Base-by-base conservation (phyloP, 2,329 filamentous ascomycete genomes). In the Talaromyces sp. region DNA sequence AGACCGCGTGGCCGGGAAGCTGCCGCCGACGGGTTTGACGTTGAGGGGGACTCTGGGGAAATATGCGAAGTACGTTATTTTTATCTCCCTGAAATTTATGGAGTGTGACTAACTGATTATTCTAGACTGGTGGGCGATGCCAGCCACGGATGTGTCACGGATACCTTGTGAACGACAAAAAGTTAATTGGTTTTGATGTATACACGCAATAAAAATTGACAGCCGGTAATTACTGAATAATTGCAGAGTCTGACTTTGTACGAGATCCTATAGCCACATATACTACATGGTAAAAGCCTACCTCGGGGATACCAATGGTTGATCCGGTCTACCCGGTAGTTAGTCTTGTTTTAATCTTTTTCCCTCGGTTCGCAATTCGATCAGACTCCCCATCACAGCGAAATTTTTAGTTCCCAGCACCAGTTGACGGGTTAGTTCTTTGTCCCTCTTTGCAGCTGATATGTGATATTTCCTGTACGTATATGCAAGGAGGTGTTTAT, bases 1-100 rank as follows among this genome's bases (percentile, higher is more conserved):
- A 26, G 73, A 71, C 61, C 73, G 73, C 67, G 70, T 65, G 26
- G 72, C 69, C 17, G 76, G 76, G 24, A 65, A 71, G 61, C 66
- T 77, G 27, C 75, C 75, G 32, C 69, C 82, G 29, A 89, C 88
- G 2, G 73, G 81, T 63, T 76, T 82, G 60, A 82, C 84, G 60
- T 79, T 78, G 68, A 82, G 84, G 68, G 88, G 88, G 55, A 90
- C 88, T 6, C 76, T 91, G 66, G 85, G 82, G 64, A 91, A 91
- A 77, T 91, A 91, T 69, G 87, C 88, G 59, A 74, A 73, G 69
- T 73, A 70, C 53, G 71, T 69, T 19, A 14, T 32, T 17, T 41
- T 55, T 43, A 62, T 2, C 29, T 32, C 41, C n/a, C n/a, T n/a
- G n/a, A n/a, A n/a, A n/a, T n/a, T 26, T 38, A 31, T 26, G 19